Conservation (phyloP, 2,329 filamentous ascomycete genomes). For the Neopestalotiopsis sp. region DNA sequence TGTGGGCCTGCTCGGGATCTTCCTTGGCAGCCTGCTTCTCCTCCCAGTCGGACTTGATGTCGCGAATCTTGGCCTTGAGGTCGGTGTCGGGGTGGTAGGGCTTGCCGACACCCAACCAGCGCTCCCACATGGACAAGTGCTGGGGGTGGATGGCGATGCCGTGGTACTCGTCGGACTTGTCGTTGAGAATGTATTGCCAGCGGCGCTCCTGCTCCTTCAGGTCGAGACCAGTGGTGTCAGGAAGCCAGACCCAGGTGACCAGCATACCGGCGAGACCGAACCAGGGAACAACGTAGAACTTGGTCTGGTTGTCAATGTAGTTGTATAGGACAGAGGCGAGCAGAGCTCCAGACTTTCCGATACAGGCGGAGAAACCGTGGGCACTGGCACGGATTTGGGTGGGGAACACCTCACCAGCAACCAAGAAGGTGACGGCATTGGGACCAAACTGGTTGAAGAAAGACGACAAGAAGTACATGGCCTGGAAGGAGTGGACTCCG, state of each 20-base stretch:
- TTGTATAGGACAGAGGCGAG: conserved; percentile 90
- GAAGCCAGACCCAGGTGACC: conserved; percentile 83
- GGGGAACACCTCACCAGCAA: conserved; percentile 95
- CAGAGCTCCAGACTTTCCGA: conserved; percentile 87
- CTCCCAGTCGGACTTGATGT: conserved; percentile 74
- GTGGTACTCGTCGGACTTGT: conserved; percentile 83
- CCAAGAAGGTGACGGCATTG: conserved; percentile 95
- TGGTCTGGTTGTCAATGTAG: conserved; percentile 84
- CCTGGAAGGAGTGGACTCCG: conserved; percentile 88
- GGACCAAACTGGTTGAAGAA: conserved; percentile 99
- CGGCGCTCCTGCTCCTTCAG: conserved; percentile 96
- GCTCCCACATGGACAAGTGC: conserved; percentile 89
- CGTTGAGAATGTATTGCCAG: conserved; percentile 84
- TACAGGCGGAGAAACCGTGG: conserved; percentile 91
- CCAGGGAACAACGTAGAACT: conserved; percentile 94
- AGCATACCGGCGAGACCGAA: conserved; percentile 85
- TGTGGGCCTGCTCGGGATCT: conserved; percentile 50
- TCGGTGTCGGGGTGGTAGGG: conserved; percentile 83
- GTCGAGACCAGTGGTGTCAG: conserved; percentile 96
- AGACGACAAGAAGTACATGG: conserved; percentile 96
- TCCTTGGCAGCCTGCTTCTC: conserved; percentile 49
- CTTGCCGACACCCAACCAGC: conserved; percentile 77
- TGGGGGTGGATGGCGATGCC: conserved; percentile 89
- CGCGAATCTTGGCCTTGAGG: conserved; percentile 82
- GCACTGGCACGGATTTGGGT: conserved; percentile 91